Evolutionary conservation across 495 filamentous ascomycete genomes (phyloP).

Genomic region (Hyaloscypha bicolor): DNA sequence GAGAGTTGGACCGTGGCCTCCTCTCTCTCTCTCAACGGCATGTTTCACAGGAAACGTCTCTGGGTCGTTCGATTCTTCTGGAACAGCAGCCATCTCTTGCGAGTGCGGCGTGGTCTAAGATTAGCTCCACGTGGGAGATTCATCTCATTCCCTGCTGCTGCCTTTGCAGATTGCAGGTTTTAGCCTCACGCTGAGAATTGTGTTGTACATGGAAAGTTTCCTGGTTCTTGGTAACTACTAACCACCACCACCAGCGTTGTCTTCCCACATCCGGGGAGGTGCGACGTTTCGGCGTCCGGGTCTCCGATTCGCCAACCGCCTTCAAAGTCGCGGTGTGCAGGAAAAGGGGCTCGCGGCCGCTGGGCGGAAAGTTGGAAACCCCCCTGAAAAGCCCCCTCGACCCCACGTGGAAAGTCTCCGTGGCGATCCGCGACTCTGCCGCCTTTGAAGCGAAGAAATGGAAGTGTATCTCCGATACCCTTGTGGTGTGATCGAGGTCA

Average conservation of each 20-base stretch:
- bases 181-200: not conserved
- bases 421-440: not conserved
- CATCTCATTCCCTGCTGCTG: not conserved
- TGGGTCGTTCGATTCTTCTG: not conserved
- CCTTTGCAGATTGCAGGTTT: not conserved
- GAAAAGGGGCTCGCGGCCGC: not conserved
- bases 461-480: not conserved
- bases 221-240: conserved; percentile 1
- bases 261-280: not conserved
- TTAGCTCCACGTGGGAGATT: no score
- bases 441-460: not conserved
- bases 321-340: not conserved
- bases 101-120: not conserved
- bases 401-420: not conserved
- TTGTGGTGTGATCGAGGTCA: not conserved
- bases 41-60: not conserved
- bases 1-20: not conserved
- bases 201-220: not conserved
- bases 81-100: not conserved
- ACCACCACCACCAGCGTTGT: not conserved
- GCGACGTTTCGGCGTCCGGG: not conserved
- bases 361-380: not conserved
- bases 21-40: not conserved
- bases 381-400: not conserved
- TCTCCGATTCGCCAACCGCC: not conserved